Percentiles rank a stretch among this genome's conserved stretches.
These are phyloP conservation scores for Boletellus deceptivus DNA, from an alignment of 1,284 basidiomycete species.

Conservation along the genomic window DNA sequence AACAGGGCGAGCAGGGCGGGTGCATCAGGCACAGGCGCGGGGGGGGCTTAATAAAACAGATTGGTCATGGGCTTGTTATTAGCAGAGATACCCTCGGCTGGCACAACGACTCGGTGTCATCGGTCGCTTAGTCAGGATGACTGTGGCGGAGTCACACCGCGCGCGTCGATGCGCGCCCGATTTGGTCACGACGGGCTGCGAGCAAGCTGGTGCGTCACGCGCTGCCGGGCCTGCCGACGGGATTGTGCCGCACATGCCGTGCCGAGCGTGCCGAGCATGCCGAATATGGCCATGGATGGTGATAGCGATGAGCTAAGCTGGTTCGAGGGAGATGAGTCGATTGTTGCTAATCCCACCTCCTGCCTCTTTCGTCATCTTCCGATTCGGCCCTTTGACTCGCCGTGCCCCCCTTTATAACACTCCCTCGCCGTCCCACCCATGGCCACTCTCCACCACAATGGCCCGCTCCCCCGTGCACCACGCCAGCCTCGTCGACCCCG, in stretches of 20 bases:
- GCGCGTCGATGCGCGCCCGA: too few species aligned
- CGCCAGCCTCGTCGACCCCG: constrained; percentile 61
- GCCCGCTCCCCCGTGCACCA: constrained; percentile 47
- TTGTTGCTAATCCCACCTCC: constrained; percentile 25
- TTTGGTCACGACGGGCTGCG: neutral
- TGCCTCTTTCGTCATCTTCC: constrained; percentile 31
- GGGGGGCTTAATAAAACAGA: constrained; percentile 5
- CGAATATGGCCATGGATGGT: neutral
- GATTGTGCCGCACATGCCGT: constrained; percentile 1
- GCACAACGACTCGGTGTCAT: neutral
- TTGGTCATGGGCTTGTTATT: neutral
- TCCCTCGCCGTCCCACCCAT: neutral
- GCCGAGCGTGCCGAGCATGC: constrained; percentile 3
- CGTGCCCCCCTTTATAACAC: constrained; percentile 35
- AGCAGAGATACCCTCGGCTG: too few species aligned
- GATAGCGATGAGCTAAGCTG: constrained; percentile 9
- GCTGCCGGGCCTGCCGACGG: neutral
- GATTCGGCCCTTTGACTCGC: constrained; percentile 31
- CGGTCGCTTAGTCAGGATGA: constrained; percentile 11
- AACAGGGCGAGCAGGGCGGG: constrained; percentile 25
- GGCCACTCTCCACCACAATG: constrained; percentile 16
- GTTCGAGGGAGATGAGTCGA: constrained; percentile 4
- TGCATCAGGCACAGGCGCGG: constrained; percentile 6
- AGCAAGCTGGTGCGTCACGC: too few species aligned
- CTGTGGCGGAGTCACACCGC: too few species aligned